A percentile compares a stretch with the other conserved stretches of the same genome.
phyloP scores from a whole-genome alignment of 2,329 filamentous ascomycete genomes.

The Trichoderma sp. region DNA sequence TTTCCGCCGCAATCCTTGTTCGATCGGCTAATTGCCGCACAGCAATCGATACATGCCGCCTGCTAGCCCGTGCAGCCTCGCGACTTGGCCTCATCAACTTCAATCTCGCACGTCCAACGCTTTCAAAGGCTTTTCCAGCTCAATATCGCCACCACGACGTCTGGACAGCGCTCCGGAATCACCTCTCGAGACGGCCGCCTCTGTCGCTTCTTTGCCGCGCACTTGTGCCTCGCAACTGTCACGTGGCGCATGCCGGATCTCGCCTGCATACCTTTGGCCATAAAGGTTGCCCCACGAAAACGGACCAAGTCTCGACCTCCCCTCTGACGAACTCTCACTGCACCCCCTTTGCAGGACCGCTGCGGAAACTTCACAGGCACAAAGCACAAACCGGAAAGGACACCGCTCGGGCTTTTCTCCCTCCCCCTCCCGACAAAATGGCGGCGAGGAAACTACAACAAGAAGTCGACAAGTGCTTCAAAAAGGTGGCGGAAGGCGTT shows the following conservation, averaged over 20 bases:
- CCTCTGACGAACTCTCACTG: background rate
- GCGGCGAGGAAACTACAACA: slow-evolving; percentile 94
- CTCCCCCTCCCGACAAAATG: slow-evolving; percentile 56
- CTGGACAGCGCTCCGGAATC: slow-evolving; percentile 3
- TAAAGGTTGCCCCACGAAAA: slow-evolving; percentile 18
- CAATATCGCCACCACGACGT: background rate
- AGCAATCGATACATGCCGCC: background rate
- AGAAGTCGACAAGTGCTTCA: slow-evolving; percentile 99
- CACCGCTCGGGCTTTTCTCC: slow-evolving; percentile 4
- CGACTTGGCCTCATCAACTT: slow-evolving; percentile 23
- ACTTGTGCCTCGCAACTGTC: background rate
- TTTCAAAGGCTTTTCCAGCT: background rate
- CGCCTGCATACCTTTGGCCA: slow-evolving; percentile 11
- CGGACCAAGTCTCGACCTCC: slow-evolving; percentile 1
- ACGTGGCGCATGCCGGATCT: slow-evolving; percentile 5
- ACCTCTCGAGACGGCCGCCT: slow-evolving; percentile 5
- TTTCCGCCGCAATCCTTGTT: no score
- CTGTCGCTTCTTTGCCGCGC: slow-evolving; percentile 6
- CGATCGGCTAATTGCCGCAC: slow-evolving; percentile 8
- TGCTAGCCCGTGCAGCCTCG: slow-evolving; percentile 22
- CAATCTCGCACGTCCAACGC: slow-evolving; percentile 22
- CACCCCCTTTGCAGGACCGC: background rate
- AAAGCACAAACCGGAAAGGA: slow-evolving; percentile 9
- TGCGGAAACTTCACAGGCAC: background rate
- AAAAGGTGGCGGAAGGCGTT: slow-evolving; percentile 93